Evolutionary conservation across 495 filamentous ascomycete species (phyloP), one percentile per base, ranked within the genome.

Genomic region (Thozetella sp.): DNA sequence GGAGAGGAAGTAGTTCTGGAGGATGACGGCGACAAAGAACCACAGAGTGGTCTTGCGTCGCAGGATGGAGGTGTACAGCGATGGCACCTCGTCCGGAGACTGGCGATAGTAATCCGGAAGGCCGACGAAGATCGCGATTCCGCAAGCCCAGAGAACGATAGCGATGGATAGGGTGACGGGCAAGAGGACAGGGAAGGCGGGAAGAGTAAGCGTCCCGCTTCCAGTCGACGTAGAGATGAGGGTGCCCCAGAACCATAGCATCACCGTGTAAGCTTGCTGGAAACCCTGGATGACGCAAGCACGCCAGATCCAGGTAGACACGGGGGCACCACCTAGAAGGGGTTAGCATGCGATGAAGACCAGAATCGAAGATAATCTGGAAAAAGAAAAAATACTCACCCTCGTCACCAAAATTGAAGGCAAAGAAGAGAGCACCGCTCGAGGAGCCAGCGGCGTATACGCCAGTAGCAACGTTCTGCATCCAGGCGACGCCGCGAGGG

Each of bases 1-100:
- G 19, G 81, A 80, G 26, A 90, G 82, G 74, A 78, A 89, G 78
- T 82, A 89, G 67, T 90, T 90, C 71, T 90, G 87, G 23, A 90
- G 67, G 63, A 89, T 67, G 60, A 89, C 82, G 55, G 79, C 73
- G 68, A 87, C 72, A 68, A 88, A 81, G 73, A 85, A 84, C 82
- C 83, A 85, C 19, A 86, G 71, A 20, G 88, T 80, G 54, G 87
- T 83, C 56, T 85, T 84, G 11, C 87, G 77, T 22, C 84, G 80
- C 59, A 78, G 70, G 9, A 89, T 68, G 26, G 83, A 80, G 17
- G 63, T 79, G 74, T 79, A 88, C 67, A 81, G 85, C 48, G 74
- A 80, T 0, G 90, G 90, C 0, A 92, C 83, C 37, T 83, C 82
- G 54, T 88, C 90, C 0, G 90, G 89, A 1, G 79, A 72, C 62